Evolutionary conservation across 2,329 filamentous ascomycete species (phyloP), one percentile per base, ranked within the genome.

Genomic region (Xylariaceae sp.): DNA sequence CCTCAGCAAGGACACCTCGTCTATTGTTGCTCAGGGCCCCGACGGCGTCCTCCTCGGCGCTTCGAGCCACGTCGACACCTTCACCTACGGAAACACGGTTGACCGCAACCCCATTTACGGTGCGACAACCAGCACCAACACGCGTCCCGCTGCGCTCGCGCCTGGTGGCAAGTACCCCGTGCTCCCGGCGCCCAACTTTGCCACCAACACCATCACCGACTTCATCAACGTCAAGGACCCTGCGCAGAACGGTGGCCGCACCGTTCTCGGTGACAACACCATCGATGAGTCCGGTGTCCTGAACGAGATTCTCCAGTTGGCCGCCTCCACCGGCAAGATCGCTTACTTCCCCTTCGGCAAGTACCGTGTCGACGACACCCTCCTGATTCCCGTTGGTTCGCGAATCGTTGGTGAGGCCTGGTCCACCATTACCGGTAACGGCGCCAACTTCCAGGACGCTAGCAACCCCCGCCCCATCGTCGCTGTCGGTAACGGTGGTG

Each of bases 331-430:
- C 3, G 67, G 69, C 49, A 71, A 75, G 54, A 72, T 83, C 47
- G 75, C 78, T 15, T 84, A 76, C 63, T 76, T 84, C 61, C 79
- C 80, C 32, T 76, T 76, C 50, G 80, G 80, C 40, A 73, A 78
- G 49, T 83, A 84, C 64, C 69, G 76, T 9, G 73, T 83, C 22
- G 73, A 74, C 13, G 69, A 71, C 42, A 83, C 80, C 0, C 68
- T 83, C 18, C 65, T 72, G 6, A 69, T 84, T 13, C 80, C 80
- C 0, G 61, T 67, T 1, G 74, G 74, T 12, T 74, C 75, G 19
- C 74, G 73, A 15, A 77, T 84, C 49, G 72, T 81, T 3, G 80
- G 80, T 21, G 77, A 83, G 59, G 72, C 68, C 1, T 80, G 75
- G 72, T 70, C 77, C 1, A 74, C 76, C 36, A 77, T 84, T 57